Evolutionary conservation across 2,329 filamentous ascomycete species (phyloP), one percentile per base, ranked within the genome.

Genomic region (Trichocomaceae sp.): DNA sequence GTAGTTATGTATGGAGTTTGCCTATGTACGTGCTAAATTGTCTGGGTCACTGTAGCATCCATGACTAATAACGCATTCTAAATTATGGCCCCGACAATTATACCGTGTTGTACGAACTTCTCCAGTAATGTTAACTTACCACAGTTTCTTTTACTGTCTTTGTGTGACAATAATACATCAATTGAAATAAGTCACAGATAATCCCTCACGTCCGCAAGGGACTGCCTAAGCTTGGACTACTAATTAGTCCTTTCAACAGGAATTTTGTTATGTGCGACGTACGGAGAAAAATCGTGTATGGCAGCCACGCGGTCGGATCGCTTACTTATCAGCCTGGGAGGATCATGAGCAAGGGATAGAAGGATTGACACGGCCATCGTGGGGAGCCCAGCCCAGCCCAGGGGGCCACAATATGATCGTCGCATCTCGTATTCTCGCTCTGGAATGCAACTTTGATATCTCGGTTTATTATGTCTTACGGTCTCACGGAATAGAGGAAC

Each of bases 251-350:
- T n/a, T n/a, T n/a, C n/a, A n/a, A n/a, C n/a, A n/a, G n/a, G n/a
- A n/a, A n/a, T n/a, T 29, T 29, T 41, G 8, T 17, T 42, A 42
- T 20, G 39, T 42, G 17, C 19, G 15, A 41, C n/a, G 7, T 39
- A 41, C 37, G 39, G 39, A 47, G 22, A 29, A 10, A 47, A 47
- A 39, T 46, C 12, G 12, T 47, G 51, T 31, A 53, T 53, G 51
- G 51, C 51, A 53, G 44, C 51, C 51, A 53, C 51, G 51, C 51
- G 51, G 17, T 53, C 51, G 17, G 51, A 53, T 47, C 51, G 41
- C 29, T 47, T 29, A 31, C 29, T 47, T 29, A 31, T 53, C 33
- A 6, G 13, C 26, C 19, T 46, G 41, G 22, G 19, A 19, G 31
- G 44, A 26, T 17, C 35, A 29, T 9, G n/a, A 41, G 51, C 39